Percentiles rank a stretch among this genome's conserved stretches.
These are phyloP conservation scores for Penicillium sp. DNA, from an alignment of 2,329 filamentous ascomycete genomes.

Conservation along the genomic window DNA sequence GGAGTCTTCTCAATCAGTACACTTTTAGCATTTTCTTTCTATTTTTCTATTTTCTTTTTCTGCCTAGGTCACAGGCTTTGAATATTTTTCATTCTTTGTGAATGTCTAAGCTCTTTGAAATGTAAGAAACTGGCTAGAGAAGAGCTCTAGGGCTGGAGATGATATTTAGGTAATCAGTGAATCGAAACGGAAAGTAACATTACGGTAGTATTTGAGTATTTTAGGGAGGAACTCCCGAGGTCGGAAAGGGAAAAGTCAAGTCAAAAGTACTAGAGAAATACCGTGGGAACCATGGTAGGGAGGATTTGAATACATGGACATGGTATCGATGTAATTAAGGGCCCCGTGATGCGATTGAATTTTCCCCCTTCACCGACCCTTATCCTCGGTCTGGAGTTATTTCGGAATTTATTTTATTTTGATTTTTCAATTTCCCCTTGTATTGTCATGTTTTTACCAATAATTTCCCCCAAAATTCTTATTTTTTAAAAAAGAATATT, in stretches of 20 bases:
- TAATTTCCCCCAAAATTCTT: conserved; percentile 12
- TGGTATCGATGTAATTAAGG: conserved; percentile 6
- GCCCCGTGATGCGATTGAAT: conserved; percentile 28
- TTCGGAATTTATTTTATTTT: conserved; percentile 12
- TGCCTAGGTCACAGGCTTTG: conserved; percentile 16
- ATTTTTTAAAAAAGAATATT: neutral
- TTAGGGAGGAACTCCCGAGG: conserved; percentile 1
- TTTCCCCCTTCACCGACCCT: conserved; percentile 21
- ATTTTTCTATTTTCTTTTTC: neutral
- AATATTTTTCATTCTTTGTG: conserved; percentile 2
- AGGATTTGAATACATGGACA: neutral
- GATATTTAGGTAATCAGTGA: conserved; percentile 4
- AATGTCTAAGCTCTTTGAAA: neutral
- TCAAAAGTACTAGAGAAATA: conserved; percentile 11
- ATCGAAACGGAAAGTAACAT: conserved; percentile 22
- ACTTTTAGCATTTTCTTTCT: neutral
- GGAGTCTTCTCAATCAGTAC: neutral
- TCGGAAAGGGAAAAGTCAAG: neutral
- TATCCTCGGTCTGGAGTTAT: conserved; percentile 9
- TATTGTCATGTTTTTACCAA: conserved; percentile 12
- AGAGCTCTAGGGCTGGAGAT: too few relatives aligned
- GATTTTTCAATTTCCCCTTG: conserved; percentile 4
- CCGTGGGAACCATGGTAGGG: conserved; percentile 4
- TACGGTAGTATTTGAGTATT: conserved; percentile 6
- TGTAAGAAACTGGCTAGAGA: neutral